These are phyloP conservation scores for Verticillium albo-atrum DNA, from an alignment of 2,329 filamentous ascomycete species.

Conservation along the genomic window DNA sequence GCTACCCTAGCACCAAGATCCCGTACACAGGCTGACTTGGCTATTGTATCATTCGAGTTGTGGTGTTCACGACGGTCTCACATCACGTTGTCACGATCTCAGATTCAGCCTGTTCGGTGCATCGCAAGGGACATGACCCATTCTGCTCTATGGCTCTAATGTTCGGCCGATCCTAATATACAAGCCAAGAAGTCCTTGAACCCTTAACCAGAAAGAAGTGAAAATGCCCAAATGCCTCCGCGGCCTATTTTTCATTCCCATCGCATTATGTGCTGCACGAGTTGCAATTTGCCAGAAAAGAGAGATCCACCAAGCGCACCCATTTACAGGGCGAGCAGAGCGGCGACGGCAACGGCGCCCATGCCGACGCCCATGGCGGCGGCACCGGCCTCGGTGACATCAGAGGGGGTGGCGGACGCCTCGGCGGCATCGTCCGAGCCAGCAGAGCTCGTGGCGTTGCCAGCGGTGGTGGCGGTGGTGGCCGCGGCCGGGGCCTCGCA, in stretches of 20 bases:
- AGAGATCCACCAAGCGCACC: not conserved
- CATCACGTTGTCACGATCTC: no score
- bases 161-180: not conserved
- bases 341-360: slow-evolving; percentile 8
- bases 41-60: no score
- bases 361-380: slow-evolving; percentile 2
- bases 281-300: not conserved
- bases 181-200: not conserved
- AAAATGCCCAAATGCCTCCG: not conserved
- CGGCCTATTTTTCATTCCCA: not conserved
- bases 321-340: slow-evolving; percentile 8
- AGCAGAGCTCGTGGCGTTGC: not conserved
- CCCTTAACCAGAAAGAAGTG: not conserved
- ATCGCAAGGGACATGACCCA: not conserved
- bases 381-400: slow-evolving; percentile 5
- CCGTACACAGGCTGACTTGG: no score
- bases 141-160: not conserved
- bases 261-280: not conserved
- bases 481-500: slow-evolving; percentile 14
- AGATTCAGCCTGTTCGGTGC: no score
- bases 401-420: not conserved
- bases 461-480: not conserved
- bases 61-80: no score
- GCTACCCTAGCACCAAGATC: no score
- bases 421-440: not conserved